phyloP scores from a whole-genome alignment of 2,329 filamentous ascomycete genomes.

The Ceratocystis destructans region DNA sequence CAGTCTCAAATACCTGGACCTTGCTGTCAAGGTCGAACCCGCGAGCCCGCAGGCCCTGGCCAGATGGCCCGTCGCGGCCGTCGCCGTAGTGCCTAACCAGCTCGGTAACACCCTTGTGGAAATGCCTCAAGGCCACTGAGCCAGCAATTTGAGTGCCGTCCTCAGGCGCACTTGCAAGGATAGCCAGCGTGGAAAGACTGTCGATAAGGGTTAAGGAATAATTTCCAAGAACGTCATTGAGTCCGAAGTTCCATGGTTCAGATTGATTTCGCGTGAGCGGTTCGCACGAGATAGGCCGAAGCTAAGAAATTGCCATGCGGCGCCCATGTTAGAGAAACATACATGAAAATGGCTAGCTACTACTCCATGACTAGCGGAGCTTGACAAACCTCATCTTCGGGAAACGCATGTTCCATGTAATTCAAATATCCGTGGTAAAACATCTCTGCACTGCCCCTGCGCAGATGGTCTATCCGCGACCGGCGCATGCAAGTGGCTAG shows the following conservation, averaged over 20 bases:
- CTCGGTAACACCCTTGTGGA: conserved; percentile 64
- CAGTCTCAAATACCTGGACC: conserved; percentile 96
- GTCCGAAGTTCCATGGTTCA: conserved; percentile 66
- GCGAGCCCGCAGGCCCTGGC: conserved; percentile 55
- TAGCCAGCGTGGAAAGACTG: conserved; percentile 84
- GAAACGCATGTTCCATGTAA: conserved; percentile 88
- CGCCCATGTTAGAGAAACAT: conserved; percentile 20
- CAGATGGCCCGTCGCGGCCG: conserved; percentile 53
- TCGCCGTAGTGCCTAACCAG: conserved; percentile 79
- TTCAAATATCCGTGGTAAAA: conserved; percentile 96
- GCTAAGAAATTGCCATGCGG: conserved; percentile 30
- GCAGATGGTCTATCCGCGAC: conserved; percentile 41
- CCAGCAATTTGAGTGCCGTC: conserved; percentile 25
- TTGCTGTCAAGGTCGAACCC: conserved; percentile 96
- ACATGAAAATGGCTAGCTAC: not conserved
- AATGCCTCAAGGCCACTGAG: conserved; percentile 47
- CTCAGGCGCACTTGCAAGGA: conserved; percentile 61
- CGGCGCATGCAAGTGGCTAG: conserved; percentile 38
- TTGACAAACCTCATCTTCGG: conserved; percentile 64
- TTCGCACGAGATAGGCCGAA: conserved; percentile 72
- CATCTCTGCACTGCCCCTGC: conserved; percentile 55
- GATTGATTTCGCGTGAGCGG: conserved; percentile 72
- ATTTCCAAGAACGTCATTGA: conserved; percentile 94
- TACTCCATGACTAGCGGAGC: not conserved
- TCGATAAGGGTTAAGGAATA: conserved; percentile 94